These are phyloP conservation scores for Hemileia vastatrix DNA, from an alignment of 1,284 basidiomycete species.

Conservation along the genomic window DNA sequence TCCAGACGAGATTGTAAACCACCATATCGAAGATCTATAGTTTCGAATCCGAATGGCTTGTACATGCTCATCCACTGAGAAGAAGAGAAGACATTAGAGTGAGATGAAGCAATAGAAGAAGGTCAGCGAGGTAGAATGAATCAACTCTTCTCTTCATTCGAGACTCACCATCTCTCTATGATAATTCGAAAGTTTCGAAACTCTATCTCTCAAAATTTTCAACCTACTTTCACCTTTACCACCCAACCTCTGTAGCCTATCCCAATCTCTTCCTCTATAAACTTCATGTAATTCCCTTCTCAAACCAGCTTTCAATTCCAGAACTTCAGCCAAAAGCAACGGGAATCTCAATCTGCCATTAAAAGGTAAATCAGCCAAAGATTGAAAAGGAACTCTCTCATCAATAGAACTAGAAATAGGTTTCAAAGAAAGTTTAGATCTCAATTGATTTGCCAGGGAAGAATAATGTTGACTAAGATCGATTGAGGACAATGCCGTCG, in stretches of 20 bases:
- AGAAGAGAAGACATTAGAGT: neutral
- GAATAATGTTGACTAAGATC: slow-evolving; percentile 32
- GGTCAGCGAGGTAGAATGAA: neutral
- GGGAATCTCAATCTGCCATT: slow-evolving; percentile 29
- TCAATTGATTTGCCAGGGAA: slow-evolving; percentile 29
- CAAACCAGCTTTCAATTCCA: slow-evolving; percentile 32
- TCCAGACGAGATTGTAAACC: slow-evolving; percentile 39
- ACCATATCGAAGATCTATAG: slow-evolving; percentile 43
- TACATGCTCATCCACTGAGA: slow-evolving; percentile 27
- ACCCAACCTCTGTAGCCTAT: slow-evolving; percentile 27
- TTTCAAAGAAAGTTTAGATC: slow-evolving; percentile 27
- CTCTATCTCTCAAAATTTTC: slow-evolving; percentile 25
- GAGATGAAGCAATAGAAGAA: neutral
- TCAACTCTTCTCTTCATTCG: slow-evolving; percentile 26
- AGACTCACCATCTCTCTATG: slow-evolving; percentile 41
- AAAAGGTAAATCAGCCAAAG: slow-evolving; percentile 27
- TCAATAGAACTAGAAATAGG: slow-evolving; percentile 24
- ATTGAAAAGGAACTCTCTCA: slow-evolving; percentile 26
- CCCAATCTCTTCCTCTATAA: slow-evolving; percentile 25
- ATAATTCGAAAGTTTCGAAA: slow-evolving; percentile 33
- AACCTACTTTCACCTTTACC: slow-evolving; percentile 26
- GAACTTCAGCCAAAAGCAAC: slow-evolving; percentile 29
- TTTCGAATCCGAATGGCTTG: slow-evolving; percentile 41
- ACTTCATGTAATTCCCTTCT: slow-evolving; percentile 26
- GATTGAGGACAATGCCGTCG: slow-evolving; percentile 29